phyloP scores from a whole-genome alignment of 306 rosid species.

The Malus orientalis region DNA sequence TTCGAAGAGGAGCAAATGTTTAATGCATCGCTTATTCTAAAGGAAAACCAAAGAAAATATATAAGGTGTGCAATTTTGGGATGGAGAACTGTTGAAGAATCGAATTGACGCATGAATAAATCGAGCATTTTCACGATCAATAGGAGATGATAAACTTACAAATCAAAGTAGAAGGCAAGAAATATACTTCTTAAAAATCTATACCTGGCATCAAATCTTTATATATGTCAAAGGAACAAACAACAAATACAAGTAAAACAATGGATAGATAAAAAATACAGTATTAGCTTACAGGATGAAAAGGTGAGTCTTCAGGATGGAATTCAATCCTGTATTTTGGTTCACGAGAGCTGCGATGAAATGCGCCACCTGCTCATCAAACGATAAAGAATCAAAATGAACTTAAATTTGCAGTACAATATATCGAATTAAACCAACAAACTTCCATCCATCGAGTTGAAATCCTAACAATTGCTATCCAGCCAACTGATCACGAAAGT shows the following conservation, averaged over 20 bases:
- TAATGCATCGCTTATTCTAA: neutral
- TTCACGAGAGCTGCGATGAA: constrained; percentile 65
- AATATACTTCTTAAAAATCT: neutral
- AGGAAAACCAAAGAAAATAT: neutral
- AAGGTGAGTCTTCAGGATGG: constrained; percentile 72
- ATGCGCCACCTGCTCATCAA: constrained; percentile 51
- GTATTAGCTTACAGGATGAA: constrained; percentile 51
- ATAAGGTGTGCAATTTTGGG: neutral
- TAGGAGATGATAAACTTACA: neutral
- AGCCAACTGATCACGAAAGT: neutral
- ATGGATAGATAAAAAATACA: neutral
- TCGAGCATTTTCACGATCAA: neutral
- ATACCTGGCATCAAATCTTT: neutral
- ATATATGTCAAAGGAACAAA: neutral
- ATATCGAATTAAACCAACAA: neutral
- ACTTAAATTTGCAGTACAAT: neutral
- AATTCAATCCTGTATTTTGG: constrained; percentile 87
- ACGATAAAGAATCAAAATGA: neutral
- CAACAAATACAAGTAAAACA: neutral
- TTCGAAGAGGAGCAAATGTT: neutral
- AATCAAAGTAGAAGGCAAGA: neutral
- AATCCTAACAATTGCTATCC: neutral
- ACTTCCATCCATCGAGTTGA: neutral
- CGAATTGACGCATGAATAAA: too few species aligned
- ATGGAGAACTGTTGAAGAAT: neutral